These are phyloP conservation scores for Rutstroemia sp. DNA, from an alignment of 2,329 filamentous ascomycete genomes.

Conservation along the genomic window DNA sequence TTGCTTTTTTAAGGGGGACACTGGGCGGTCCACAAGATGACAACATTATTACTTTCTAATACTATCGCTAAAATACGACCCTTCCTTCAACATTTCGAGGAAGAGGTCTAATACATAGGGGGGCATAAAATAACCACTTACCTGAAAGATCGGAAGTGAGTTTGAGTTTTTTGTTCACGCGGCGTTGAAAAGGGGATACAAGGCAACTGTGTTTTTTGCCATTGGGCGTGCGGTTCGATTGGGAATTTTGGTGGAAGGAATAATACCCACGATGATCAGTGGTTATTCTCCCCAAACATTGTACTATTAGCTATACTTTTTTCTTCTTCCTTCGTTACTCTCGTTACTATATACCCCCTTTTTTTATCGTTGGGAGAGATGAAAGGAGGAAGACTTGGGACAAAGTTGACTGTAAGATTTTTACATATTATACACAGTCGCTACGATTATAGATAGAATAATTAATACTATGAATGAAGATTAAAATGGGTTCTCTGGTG, in stretches of 20 bases:
- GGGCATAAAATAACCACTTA: background rate
- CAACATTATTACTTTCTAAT: constrained; percentile 1
- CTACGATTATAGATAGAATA: too few relatives aligned
- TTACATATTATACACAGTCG: too few relatives aligned
- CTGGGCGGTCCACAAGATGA: background rate
- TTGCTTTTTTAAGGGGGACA: background rate
- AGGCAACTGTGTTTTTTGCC: background rate
- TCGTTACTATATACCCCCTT: background rate
- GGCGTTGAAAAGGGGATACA: constrained; percentile 5
- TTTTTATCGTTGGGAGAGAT: background rate
- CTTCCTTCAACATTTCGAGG: background rate
- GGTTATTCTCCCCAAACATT: background rate
- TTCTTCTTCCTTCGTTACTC: background rate
- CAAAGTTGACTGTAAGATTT: too few relatives aligned
- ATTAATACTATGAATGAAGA: too few relatives aligned
- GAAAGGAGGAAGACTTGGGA: too few relatives aligned
- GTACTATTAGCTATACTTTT: background rate
- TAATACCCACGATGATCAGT: background rate
- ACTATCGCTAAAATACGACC: background rate
- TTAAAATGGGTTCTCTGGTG: too few relatives aligned
- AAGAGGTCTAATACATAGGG: background rate
- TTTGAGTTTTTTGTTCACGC: background rate
- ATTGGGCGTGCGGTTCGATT: background rate
- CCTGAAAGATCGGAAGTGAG: background rate
- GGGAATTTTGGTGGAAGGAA: background rate